Evolutionary conservation across 768 basidiomycete genomes (phyloP), one percentile per base, ranked within the genome.

Genomic region (Collybiopsis luxurians): DNA sequence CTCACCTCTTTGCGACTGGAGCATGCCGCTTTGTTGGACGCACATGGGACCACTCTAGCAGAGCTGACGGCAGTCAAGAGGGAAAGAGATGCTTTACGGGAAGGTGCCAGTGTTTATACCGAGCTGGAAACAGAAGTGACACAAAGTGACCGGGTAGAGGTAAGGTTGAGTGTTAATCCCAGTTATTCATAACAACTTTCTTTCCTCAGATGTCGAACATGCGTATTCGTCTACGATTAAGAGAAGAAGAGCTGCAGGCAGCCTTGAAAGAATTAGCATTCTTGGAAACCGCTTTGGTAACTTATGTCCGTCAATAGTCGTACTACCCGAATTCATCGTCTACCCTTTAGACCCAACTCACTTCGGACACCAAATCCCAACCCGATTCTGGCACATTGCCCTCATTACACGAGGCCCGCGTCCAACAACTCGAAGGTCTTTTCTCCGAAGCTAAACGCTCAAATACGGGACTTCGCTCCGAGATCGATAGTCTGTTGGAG

Each of bases 1-100:
- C 44, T 55, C 12, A 34, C 43, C 24, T 15, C 44, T 55, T 36
- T 55, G n/a, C 54, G 54, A 38, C 19, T 55, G 45, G 26, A 30
- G 13, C 54, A 55, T 28, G 54, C 54, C 15, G 30, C 43, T 30
- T 55, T 55, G 24, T 19, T 55, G 36, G 54, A 55, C 12, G 19
- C 27, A 38, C 45, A 55, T 19, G 54, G 54, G 5, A 44, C 31
- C 31, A 44, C n/a, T 19, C 13, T 55, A n/a, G 44, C 43, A 24
- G 54, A 54, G 40, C 27, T 54, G 31, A 42, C 53, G 19, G 53
- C 53, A 17, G 9, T 30, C 12, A 43, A 23, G 19, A 17, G 42
- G 13, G 50, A 51, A 26, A 36, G 34, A 34, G 50, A 51, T 26
- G 53, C 43, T 9, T 15, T 43, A n/a, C 21, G 34, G 15, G 19